A percentile compares a stretch with the other conserved stretches of the same genome.
Evolutionary conservation across 768 basidiomycete genomes (phyloP).

Genomic region (Russula griseocarnosa): DNA sequence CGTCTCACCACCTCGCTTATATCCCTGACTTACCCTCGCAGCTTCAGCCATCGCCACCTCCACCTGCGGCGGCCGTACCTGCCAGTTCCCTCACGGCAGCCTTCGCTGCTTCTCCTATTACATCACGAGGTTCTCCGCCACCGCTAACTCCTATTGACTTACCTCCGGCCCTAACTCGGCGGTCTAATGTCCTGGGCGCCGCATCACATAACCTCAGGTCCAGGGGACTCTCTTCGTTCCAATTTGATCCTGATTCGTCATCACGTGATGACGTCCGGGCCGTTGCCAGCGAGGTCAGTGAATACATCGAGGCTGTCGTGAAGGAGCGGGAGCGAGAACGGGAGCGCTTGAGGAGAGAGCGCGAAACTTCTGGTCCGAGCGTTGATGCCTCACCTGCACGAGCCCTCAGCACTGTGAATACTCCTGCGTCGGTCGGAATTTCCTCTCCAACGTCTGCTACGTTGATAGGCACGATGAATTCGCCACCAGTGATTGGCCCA

Average conservation of each 20-base stretch:
- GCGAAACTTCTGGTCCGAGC: constrained; percentile 43
- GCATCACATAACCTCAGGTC: constrained; percentile 26
- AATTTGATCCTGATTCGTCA: constrained; percentile 38
- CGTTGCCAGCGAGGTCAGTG: constrained; percentile 58
- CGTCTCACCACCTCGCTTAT: constrained; percentile 45
- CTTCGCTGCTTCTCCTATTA: constrained; percentile 17
- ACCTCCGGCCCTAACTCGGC: constrained; percentile 23
- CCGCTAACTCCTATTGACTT: constrained; percentile 17
- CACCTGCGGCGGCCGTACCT: constrained; percentile 34
- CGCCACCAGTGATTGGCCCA: constrained; percentile 13
- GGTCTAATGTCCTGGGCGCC: constrained; percentile 8
- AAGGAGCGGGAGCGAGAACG: constrained; percentile 75
- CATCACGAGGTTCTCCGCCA: constrained; percentile 11
- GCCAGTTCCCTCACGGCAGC: constrained; percentile 4
- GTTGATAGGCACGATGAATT: constrained; percentile 20
- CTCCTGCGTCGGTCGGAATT: constrained; percentile 21
- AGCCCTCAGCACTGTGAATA: constrained; percentile 18
- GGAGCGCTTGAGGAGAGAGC: constrained; percentile 64
- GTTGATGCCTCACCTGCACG: constrained; percentile 19
- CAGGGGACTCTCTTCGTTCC: constrained; percentile 50
- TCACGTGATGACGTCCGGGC: constrained; percentile 41
- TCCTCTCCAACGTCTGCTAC: constrained; percentile 16
- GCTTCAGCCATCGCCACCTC: constrained; percentile 52
- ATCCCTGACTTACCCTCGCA: constrained; percentile 64
- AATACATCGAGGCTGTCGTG: constrained; percentile 71